Conservation (phyloP, 768 basidiomycete species). For the Phanerochaete sordida region DNA sequence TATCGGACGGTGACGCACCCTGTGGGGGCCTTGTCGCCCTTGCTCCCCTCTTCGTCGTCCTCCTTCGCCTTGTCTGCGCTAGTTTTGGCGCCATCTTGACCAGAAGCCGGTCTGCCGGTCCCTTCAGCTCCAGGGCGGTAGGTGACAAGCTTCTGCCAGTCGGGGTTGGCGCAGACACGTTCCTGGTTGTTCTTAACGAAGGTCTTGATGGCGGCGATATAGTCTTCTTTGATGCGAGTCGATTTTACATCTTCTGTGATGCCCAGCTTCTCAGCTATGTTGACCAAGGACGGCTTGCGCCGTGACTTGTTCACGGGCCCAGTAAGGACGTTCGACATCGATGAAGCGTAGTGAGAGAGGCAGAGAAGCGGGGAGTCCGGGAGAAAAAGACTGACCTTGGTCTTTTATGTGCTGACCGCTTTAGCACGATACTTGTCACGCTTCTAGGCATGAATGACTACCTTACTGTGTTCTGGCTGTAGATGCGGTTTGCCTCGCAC, state of each 20-base stretch:
- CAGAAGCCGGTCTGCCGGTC: not conserved
- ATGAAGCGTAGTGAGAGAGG: too few relatives aligned
- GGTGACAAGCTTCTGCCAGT: not conserved
- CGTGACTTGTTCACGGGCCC: not conserved
- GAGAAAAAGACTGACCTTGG: too few relatives aligned
- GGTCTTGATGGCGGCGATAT: not conserved
- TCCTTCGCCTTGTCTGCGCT: constrained; percentile 4
- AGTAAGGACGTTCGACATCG: too few relatives aligned
- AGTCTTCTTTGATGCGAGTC: not conserved
- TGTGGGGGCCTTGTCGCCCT: not conserved
- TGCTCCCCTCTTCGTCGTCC: not conserved
- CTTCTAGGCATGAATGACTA: too few relatives aligned
- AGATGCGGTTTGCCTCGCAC: too few relatives aligned
- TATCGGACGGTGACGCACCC: not conserved
- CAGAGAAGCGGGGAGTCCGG: too few relatives aligned
- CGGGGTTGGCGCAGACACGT: not conserved
- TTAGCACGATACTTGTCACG: too few relatives aligned
- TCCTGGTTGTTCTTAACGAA: not conserved
- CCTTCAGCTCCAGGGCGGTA: not conserved
- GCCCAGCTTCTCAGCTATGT: not conserved
- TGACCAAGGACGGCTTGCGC: not conserved
- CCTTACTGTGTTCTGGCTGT: too few relatives aligned
- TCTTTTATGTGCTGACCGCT: too few relatives aligned
- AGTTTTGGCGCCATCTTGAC: not conserved
- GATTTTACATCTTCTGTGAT: too few relatives aligned